phyloP scores from a whole-genome alignment of 2,329 filamentous ascomycete genomes.

The Alternaria atra region DNA sequence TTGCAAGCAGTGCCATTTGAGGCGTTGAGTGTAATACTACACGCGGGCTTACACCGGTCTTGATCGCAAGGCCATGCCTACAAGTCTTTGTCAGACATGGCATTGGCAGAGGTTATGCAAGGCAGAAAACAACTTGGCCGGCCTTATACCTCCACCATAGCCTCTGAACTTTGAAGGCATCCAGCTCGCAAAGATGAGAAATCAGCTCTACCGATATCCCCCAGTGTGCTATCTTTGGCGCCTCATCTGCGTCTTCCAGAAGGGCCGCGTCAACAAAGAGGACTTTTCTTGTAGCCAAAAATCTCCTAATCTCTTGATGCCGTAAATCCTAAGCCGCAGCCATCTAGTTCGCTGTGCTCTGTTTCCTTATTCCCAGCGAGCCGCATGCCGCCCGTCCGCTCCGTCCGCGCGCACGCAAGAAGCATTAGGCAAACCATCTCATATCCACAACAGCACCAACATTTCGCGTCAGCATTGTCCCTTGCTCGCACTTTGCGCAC shows the following conservation, averaged over 20 bases:
- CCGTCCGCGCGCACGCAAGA: neutral
- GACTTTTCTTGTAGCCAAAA: neutral
- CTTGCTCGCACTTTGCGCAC: neutral
- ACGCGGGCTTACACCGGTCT: constrained; percentile 11
- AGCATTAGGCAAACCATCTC: neutral
- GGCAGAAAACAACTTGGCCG: constrained; percentile 12
- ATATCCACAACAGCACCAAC: neutral
- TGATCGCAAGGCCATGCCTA: constrained; percentile 2
- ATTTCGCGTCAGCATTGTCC: neutral
- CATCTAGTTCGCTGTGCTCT: neutral
- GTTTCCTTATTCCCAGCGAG: constrained; percentile 1
- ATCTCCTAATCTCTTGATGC: neutral
- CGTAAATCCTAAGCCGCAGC: neutral
- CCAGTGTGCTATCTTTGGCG: constrained; percentile 1
- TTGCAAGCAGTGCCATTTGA: neutral
- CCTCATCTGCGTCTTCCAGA: neutral
- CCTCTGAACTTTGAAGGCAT: neutral
- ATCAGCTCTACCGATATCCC: neutral
- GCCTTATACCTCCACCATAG: constrained; percentile 8
- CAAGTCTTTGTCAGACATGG: neutral
- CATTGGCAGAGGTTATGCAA: neutral
- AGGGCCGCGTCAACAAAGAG: constrained; percentile 1
- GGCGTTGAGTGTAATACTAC: neutral
- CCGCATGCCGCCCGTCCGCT: constrained; percentile 6
- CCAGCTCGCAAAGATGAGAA: neutral